phyloP scores from a whole-genome alignment of 2,329 filamentous ascomycete species.

The Nannizzia gypsea region DNA sequence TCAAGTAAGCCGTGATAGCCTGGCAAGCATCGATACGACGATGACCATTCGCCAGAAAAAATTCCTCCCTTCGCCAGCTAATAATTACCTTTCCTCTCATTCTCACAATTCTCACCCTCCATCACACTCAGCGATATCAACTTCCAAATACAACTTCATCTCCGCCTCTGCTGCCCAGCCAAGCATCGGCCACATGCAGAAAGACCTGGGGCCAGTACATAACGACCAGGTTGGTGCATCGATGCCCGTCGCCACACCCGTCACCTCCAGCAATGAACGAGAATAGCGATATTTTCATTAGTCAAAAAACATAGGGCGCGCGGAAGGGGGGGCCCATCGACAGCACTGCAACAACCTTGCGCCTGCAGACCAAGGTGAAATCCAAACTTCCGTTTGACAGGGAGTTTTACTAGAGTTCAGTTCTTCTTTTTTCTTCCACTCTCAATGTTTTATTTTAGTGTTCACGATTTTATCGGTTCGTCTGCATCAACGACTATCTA shows the following conservation, averaged over 20 bases:
- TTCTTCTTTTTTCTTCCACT: neutral
- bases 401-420: neutral
- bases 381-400: neutral
- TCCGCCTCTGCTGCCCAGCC: neutral
- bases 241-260: conserved; percentile 1
- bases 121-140: conserved; percentile 2
- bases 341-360: neutral
- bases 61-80: neutral
- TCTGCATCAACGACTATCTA: neutral
- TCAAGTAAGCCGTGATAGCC: conserved; percentile 31
- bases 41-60: neutral
- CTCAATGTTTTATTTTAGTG: neutral
- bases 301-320: neutral
- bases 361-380: conserved; percentile 1
- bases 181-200: conserved; percentile 3
- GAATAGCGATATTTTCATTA: neutral
- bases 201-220: neutral
- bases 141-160: conserved; percentile 7
- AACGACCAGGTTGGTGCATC: conserved; percentile 3
- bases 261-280: conserved; percentile 1
- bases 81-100: neutral
- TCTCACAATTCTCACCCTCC: conserved; percentile 1
- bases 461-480: neutral
- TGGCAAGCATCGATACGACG: conserved; percentile 9
- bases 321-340: neutral